These are phyloP conservation scores for Lignosus rhinocerotis DNA, from an alignment of 1,284 basidiomycete genomes.

Conservation along the genomic window DNA sequence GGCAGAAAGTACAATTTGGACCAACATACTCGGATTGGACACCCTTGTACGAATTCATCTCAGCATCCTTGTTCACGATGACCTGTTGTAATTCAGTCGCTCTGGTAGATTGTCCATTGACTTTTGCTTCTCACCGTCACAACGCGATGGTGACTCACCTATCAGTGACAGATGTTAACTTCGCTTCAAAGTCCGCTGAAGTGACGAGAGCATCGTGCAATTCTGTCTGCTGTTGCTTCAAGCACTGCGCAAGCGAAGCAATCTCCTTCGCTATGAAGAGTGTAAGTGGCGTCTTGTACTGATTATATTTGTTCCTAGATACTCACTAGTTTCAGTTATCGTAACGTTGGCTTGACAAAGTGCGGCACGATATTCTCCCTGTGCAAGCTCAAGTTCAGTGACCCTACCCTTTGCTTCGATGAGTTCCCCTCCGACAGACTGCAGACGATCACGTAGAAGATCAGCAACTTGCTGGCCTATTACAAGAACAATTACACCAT, in stretches of 20 bases:
- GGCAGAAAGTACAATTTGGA: neutral
- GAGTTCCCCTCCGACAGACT: conserved; percentile 35
- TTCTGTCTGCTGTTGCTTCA: conserved; percentile 24
- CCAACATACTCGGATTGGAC: conserved; percentile 22
- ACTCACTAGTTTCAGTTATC: conserved; percentile 28
- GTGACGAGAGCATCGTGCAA: conserved; percentile 20
- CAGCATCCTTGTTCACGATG: conserved; percentile 21
- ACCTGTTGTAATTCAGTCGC: conserved; percentile 13
- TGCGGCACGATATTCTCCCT: conserved; percentile 28
- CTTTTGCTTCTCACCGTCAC: no score
- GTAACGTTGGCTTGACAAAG: conserved; percentile 24
- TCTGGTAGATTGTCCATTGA: conserved; percentile 7
- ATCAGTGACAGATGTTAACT: conserved; percentile 21
- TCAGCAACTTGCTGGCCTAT: conserved; percentile 38
- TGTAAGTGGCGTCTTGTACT: neutral
- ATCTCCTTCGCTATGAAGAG: conserved; percentile 24
- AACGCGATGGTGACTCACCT: conserved; percentile 20
- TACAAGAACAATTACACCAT: neutral
- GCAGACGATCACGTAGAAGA: conserved; percentile 37
- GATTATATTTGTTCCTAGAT: neutral
- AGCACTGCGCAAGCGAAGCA: conserved; percentile 12
- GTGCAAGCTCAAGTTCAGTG: conserved; percentile 29
- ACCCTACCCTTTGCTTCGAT: conserved; percentile 34
- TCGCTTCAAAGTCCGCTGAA: conserved; percentile 24
- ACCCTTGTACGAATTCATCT: conserved; percentile 15